phyloP scores from a whole-genome alignment of 805 yeast genomes.

The Starmerella gropengiesseri region DNA sequence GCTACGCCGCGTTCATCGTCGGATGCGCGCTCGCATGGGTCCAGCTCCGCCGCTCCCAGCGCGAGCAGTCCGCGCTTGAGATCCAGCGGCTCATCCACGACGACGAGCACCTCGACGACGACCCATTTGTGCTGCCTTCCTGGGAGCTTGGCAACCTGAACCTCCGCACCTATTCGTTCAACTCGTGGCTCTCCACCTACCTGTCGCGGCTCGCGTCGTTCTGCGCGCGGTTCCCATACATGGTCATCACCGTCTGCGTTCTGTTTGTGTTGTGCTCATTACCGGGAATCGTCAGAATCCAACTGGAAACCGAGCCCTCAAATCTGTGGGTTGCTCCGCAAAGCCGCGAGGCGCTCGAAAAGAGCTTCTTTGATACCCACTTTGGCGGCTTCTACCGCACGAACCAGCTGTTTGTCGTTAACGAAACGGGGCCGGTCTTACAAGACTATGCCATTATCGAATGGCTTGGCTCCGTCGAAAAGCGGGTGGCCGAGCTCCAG shows the following conservation, averaged over 20 bases:
- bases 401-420: conserved; percentile 68
- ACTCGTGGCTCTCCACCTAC: conserved; percentile 37
- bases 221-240: conserved; percentile 53
- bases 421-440: conserved; percentile 57
- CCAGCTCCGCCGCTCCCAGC: conserved; percentile 9
- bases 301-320: conserved; percentile 69
- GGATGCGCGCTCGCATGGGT: conserved; percentile 9
- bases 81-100: conserved; percentile 36
- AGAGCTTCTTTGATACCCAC: conserved; percentile 56
- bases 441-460: conserved; percentile 49
- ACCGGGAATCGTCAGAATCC: conserved; percentile 40
- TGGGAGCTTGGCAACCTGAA: conserved; percentile 20
- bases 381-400: conserved; percentile 90
- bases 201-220: conserved; percentile 44
- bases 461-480: conserved; percentile 87
- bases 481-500: conserved; percentile 35
- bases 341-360: conserved; percentile 59
- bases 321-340: conserved; percentile 80
- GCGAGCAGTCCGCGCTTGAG: conserved; percentile 13
- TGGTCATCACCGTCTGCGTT: conserved; percentile 38
- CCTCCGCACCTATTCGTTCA: conserved; percentile 35
- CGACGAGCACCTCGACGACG: conserved; percentile 28
- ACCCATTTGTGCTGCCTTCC: conserved; percentile 26
- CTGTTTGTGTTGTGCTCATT: conserved; percentile 39
- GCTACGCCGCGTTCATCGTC: conserved; percentile 28